These are phyloP conservation scores for Xylaria multiplex DNA, from an alignment of 2,329 filamentous ascomycete genomes.

Conservation along the genomic window DNA sequence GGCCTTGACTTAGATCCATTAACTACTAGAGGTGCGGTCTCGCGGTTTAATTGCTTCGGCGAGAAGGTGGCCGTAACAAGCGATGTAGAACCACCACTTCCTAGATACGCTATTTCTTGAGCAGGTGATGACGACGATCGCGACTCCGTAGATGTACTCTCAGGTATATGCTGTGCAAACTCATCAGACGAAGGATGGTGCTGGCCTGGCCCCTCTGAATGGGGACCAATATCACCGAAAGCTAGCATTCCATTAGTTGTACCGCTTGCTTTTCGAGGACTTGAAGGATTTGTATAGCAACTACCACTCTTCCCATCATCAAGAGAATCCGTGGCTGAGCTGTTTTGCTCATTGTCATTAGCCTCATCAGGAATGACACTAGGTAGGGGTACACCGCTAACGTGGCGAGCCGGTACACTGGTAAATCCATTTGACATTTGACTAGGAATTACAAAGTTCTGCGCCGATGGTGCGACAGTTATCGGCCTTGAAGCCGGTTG, in stretches of 20 bases:
- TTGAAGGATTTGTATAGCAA: constrained; percentile 51
- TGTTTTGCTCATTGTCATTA: constrained; percentile 57
- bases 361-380: constrained; percentile 66
- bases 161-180: constrained; percentile 63
- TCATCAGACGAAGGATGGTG: constrained; percentile 64
- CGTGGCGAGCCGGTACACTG: constrained; percentile 52
- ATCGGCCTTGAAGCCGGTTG: constrained; percentile 67
- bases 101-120: constrained; percentile 53
- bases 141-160: constrained; percentile 66
- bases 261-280: constrained; percentile 44
- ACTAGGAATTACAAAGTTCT: constrained; percentile 46
- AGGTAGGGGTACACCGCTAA: constrained; percentile 63
- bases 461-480: constrained; percentile 47
- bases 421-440: constrained; percentile 53
- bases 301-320: constrained; percentile 59
- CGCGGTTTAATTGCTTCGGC: constrained; percentile 50
- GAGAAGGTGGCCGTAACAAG: constrained; percentile 54
- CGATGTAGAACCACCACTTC: constrained; percentile 53
- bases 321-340: constrained; percentile 56
- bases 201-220: constrained; percentile 52
- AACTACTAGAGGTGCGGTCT: constrained; percentile 53
- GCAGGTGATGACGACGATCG: constrained; percentile 65
- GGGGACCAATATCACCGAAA: constrained; percentile 59
- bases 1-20: constrained; percentile 54
- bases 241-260: constrained; percentile 54